phyloP scores from a whole-genome alignment of 202 grass and related monocot species.

The Schoenoplectus tabernaemontani region DNA sequence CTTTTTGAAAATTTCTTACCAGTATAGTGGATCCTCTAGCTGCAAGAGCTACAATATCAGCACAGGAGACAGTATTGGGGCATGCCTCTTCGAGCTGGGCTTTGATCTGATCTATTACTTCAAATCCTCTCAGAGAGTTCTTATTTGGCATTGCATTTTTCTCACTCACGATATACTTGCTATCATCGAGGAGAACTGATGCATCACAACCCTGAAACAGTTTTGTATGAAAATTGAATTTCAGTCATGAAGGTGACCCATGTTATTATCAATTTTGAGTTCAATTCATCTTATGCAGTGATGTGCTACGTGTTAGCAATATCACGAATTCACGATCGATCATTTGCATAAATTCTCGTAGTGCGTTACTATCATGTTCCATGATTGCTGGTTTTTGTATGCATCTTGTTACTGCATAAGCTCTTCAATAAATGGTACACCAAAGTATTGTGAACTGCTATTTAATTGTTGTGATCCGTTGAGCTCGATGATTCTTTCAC shows the following conservation, averaged over 20 bases:
- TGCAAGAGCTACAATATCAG: conserved; percentile 60
- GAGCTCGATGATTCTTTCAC: too few relatives aligned
- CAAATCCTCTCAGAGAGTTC: conserved; percentile 65
- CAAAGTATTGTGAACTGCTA: background rate
- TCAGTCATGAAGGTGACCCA: background rate
- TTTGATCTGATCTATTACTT: conserved; percentile 82
- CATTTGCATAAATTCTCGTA: background rate
- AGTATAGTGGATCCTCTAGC: conserved; percentile 58
- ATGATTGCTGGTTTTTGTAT: background rate
- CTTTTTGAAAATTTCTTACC: conserved; percentile 28
- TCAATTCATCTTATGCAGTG: background rate
- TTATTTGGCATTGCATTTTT: conserved; percentile 61
- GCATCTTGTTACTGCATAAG: background rate
- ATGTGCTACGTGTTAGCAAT: background rate
- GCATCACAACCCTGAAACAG: conserved; percentile 67
- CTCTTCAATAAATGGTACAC: too few relatives aligned
- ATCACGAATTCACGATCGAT: too few relatives aligned
- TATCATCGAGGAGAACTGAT: conserved; percentile 61
- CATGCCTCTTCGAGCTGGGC: conserved; percentile 63
- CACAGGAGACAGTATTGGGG: conserved; percentile 65
- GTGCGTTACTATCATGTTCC: background rate
- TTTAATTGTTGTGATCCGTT: too few relatives aligned
- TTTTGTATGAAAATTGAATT: conserved; percentile 14
- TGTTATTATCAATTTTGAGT: background rate
- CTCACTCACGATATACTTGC: conserved; percentile 40